Percentiles rank a stretch among this genome's conserved stretches.
Evolutionary conservation across 2,329 filamentous ascomycete genomes (phyloP).

Genomic region (Conoideocrella luteorostrata): DNA sequence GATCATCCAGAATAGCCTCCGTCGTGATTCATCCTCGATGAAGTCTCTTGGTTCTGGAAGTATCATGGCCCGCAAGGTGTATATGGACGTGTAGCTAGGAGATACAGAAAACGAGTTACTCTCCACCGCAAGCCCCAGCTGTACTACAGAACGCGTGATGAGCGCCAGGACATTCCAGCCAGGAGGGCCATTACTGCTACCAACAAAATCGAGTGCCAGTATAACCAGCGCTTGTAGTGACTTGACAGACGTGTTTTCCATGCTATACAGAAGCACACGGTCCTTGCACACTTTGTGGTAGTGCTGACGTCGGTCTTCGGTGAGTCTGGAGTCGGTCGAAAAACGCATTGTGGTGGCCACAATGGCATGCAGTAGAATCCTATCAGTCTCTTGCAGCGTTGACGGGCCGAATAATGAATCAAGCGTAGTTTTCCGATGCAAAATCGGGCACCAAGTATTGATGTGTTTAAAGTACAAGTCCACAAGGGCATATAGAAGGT

Average conservation of each 20-base stretch:
- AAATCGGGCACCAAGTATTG: slow-evolving; percentile 80
- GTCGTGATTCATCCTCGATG: slow-evolving; percentile 80
- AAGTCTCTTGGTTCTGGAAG: slow-evolving; percentile 78
- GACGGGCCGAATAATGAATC: slow-evolving; percentile 75
- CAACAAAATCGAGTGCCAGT: slow-evolving; percentile 75
- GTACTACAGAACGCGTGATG: slow-evolving; percentile 82
- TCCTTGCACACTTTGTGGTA: slow-evolving; percentile 81
- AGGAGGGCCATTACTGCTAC: slow-evolving; percentile 81
- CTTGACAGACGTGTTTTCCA: slow-evolving; percentile 86
- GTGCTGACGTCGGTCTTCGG: slow-evolving; percentile 62
- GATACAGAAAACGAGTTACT: slow-evolving; percentile 71
- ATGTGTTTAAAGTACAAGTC: slow-evolving; percentile 76
- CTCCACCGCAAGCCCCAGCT: slow-evolving; percentile 79
- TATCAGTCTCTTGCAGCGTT: slow-evolving; percentile 71
- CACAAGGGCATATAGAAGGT: slow-evolving; percentile 64
- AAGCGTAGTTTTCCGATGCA: slow-evolving; percentile 77
- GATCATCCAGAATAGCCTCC: slow-evolving; percentile 89
- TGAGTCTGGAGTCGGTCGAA: slow-evolving; percentile 69
- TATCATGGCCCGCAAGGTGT: slow-evolving; percentile 79
- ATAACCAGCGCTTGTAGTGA: slow-evolving; percentile 83
- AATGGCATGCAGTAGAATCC: slow-evolving; percentile 79
- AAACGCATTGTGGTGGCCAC: slow-evolving; percentile 83
- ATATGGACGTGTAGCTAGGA: slow-evolving; percentile 77
- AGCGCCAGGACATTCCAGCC: slow-evolving; percentile 89
- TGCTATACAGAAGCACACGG: slow-evolving; percentile 76